These are phyloP conservation scores for Tolypocladium ovalisporum DNA, from an alignment of 2,329 filamentous ascomycete genomes.

Conservation along the genomic window DNA sequence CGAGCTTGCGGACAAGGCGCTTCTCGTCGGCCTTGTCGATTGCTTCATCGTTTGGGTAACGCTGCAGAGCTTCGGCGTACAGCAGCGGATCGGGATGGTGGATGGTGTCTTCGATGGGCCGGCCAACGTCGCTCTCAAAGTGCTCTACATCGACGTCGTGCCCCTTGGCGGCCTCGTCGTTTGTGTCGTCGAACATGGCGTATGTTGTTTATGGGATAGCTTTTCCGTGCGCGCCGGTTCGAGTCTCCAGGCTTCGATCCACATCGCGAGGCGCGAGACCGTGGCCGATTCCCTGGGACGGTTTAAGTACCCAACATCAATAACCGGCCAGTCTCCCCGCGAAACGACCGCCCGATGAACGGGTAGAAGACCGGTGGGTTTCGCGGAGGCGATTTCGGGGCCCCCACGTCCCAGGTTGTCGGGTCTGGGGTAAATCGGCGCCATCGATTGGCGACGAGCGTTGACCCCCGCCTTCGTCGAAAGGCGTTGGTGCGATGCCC, in stretches of 20 bases:
- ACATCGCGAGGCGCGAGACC: neutral
- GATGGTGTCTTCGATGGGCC: slow-evolving; percentile 7
- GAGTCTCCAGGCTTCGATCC: neutral
- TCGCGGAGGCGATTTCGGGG: neutral
- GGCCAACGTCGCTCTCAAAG: slow-evolving; percentile 8
- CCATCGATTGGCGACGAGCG: neutral
- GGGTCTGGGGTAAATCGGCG: neutral
- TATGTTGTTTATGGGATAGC: too few species aligned
- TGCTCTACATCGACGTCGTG: slow-evolving; percentile 7
- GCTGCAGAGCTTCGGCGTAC: slow-evolving; percentile 22
- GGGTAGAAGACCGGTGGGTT: neutral
- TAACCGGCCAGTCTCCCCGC: neutral
- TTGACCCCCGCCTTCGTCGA: neutral
- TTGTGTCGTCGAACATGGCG: neutral
- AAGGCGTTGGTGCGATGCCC: neutral
- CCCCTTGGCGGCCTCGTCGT: neutral
- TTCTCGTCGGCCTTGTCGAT: slow-evolving; percentile 23
- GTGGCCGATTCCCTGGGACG: neutral
- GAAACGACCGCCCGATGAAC: neutral
- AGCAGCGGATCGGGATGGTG: slow-evolving; percentile 15
- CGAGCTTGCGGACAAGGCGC: slow-evolving; percentile 23
- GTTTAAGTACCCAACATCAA: neutral
- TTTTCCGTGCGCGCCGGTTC: neutral
- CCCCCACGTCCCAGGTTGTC: neutral
- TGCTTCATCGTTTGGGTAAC: slow-evolving; percentile 24